These are phyloP conservation scores for Phycomyces nitens DNA, from an alignment of 192 early-diverging fungal species.

Conservation along the genomic window DNA sequence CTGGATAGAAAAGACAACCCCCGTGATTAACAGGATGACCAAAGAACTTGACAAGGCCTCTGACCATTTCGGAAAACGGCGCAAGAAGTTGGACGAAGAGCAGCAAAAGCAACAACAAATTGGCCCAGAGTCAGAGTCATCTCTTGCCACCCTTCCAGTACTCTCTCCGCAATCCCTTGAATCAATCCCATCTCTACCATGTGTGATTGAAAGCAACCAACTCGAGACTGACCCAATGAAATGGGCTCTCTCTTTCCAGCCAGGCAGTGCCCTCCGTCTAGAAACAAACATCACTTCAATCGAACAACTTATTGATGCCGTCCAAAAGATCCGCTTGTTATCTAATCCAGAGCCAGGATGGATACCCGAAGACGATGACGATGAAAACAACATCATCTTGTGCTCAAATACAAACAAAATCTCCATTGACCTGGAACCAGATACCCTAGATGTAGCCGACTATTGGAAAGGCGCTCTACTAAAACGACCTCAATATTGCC, in stretches of 20 bases:
- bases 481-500: constrained; percentile 4
- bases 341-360: background rate
- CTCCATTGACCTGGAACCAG: background rate
- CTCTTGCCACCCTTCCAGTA: no score
- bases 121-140: no score
- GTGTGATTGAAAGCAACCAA: background rate
- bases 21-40: constrained; percentile 35
- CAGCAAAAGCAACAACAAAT: constrained; percentile 3
- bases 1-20: constrained; percentile 40
- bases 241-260: constrained; percentile 36
- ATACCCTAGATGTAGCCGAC: constrained; percentile 4
- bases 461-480: constrained; percentile 21
- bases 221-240: constrained; percentile 16
- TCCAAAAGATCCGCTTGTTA: constrained; percentile 26
- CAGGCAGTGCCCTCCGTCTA: constrained; percentile 26
- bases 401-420: constrained; percentile 9
- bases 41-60: constrained; percentile 38
- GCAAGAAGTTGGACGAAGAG: constrained; percentile 1
- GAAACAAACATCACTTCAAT: constrained; percentile 39
- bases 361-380: constrained; percentile 4
- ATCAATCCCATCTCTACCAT: no score
- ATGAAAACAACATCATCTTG: background rate
- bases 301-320: constrained; percentile 37
- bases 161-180: no score
- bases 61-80: constrained; percentile 29